Evolutionary conservation across 2,329 filamentous ascomycete species (phyloP), one percentile per base, ranked within the genome.

Genomic region (Aureobasidium musti): DNA sequence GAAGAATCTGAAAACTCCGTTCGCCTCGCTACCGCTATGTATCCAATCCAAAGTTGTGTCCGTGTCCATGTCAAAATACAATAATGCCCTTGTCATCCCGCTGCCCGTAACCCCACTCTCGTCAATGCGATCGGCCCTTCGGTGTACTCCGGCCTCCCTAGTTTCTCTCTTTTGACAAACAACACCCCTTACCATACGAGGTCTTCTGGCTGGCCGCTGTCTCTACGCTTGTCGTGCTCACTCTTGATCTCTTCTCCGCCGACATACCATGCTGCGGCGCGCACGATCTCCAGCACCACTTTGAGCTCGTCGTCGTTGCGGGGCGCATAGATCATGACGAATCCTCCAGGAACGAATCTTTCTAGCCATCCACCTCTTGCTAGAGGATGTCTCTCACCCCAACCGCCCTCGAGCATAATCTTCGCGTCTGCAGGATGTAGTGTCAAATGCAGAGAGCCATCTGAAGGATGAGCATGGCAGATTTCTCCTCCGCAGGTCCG

Each of bases 271-370:
- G 88, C 86, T 4, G 89, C 89, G 3, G 91, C 91, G 70, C 87
- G 85, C 66, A 95, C 86, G 70, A 96, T 90, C 70, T 82, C 80
- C 75, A 86, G 84, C 4, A 93, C 84, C 60, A 87, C 82, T 63
- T 85, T 82, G 30, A 95, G 77, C 75, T 96, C 91, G 30, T 83
- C 82, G 67, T 87, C 83, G 69, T 87, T 82, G 72, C 90, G 80
- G 2, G 92, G 91, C 21, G 91, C 90, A 78, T 96, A 96, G 5
- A 96, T 82, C 86, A 96, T 88, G 67, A 91, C 81, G 76, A 96
- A 96, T 49, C 89, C 88, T 3, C 82, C 79, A 0, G 91, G 90
- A 65, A 95, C 87, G 60, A 90, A 90, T 73, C 86, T 83, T 68
- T 82, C 81, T 69, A 88, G 83, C 81, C 86, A 87, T 50, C 86